Base-by-base conservation (phyloP, 2,329 filamentous ascomycete genomes). In the Fusarium sp. region DNA sequence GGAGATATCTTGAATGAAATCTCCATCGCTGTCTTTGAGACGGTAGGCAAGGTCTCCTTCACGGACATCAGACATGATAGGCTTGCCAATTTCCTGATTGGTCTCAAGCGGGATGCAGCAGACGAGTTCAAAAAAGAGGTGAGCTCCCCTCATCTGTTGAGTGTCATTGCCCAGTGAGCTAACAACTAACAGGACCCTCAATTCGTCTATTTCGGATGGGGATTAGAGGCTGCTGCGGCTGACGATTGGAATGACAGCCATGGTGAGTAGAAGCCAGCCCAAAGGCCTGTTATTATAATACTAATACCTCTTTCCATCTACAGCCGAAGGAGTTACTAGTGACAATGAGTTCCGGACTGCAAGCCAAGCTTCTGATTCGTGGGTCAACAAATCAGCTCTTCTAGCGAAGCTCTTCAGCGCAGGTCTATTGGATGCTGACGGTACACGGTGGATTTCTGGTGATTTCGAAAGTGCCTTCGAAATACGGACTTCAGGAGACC, bases 121-220 rank as follows among this genome's bases (percentile, higher is more conserved):
- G 20, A 24, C 2, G 22, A 64, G 14, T 69, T 40, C 8, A 10
- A 37, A 3, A 24, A 5, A n/a, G 62, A 62, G 6, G 69, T 52
- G 11, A 47, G 40, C 35, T 3, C n/a, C 2, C 18, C 10, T n/a
- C 2, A 31, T 9, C 7, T 14, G 10, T 6, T 13, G 6, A 14
- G 2, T 6, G 18, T 54, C 0, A 42, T 52, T 13, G 8, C 4
- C 10, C 35, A 2, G 3, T 24, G 18, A 20, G 24, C 34, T 52
- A 13, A 71, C 20, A 4, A 16, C 13, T n/a, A 5, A 22, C 6
- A 66, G 71, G 10, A 50, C 14, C 66, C 57, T 1, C n/a, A 29
- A 3, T 73, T 70, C 22, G 57, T 72, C 10, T 73, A 60, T 18
- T 31, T 62, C 8, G 9, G 60, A 4, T 66, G 59, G 59, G 69